A percentile compares a stretch with the other conserved stretches of the same genome.
Conservation (phyloP, 2,329 filamentous ascomycete species). For the Calonectria henricotiae region DNA sequence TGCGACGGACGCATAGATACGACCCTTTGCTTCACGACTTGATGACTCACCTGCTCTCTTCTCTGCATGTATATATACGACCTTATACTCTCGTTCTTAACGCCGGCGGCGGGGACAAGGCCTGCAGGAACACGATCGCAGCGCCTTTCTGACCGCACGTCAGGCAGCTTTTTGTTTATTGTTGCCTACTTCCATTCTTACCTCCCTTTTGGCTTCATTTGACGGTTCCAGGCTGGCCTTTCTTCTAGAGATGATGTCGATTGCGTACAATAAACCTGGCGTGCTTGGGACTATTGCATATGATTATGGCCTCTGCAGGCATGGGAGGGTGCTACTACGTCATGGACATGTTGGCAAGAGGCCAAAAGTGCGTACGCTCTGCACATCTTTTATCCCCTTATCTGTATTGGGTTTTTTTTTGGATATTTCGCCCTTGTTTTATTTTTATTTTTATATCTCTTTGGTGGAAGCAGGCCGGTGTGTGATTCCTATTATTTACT, state of each 20-base stretch:
- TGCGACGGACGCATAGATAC: constrained; percentile 33
- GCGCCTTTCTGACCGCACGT: constrained; percentile 19
- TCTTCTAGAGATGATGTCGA: constrained; percentile 14
- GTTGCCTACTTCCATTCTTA: constrained; percentile 29
- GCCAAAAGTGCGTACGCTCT: constrained; percentile 20
- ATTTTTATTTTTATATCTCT: neutral
- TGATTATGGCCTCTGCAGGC: constrained; percentile 6
- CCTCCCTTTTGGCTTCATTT: constrained; percentile 28
- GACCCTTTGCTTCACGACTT: constrained; percentile 38
- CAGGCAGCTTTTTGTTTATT: constrained; percentile 32
- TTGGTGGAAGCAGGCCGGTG: constrained; percentile 23
- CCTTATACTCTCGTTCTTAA: constrained; percentile 32
- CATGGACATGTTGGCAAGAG: constrained; percentile 11
- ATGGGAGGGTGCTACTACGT: constrained; percentile 8
- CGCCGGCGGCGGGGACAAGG: constrained; percentile 20
- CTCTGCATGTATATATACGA: constrained; percentile 30
- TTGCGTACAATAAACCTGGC: constrained; percentile 20
- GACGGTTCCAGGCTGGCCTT: neutral
- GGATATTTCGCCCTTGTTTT: neutral
- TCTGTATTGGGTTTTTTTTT: constrained; percentile 1
- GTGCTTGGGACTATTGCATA: constrained; percentile 27
- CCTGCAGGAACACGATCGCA: constrained; percentile 20
- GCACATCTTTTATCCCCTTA: constrained; percentile 16
- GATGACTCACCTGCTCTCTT: constrained; percentile 32
- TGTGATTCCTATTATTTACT: constrained; percentile 17